phyloP scores from a whole-genome alignment of 768 basidiomycete species.

The Rhizopogon vinicolor region DNA sequence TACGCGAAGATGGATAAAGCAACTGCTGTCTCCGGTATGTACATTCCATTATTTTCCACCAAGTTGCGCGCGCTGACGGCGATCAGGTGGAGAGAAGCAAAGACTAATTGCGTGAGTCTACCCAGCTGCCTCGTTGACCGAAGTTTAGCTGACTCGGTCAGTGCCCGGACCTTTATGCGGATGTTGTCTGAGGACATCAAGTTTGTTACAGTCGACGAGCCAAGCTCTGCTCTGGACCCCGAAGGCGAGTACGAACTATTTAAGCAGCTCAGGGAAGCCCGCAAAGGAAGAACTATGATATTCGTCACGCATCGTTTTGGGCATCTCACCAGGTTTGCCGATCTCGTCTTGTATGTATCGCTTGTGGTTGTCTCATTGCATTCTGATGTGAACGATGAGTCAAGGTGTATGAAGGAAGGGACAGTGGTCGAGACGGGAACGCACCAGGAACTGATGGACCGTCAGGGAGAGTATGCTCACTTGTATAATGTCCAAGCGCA shows the following conservation, averaged over 20 bases:
- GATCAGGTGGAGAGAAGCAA: conserved; percentile 26
- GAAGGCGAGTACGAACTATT: conserved; percentile 30
- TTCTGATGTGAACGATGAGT: background rate
- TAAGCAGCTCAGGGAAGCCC: conserved; percentile 17
- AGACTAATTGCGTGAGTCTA: conserved; percentile 21
- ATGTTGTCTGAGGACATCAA: conserved; percentile 25
- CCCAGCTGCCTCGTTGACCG: background rate
- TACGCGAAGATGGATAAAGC: conserved; percentile 16
- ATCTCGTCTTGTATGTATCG: conserved; percentile 30
- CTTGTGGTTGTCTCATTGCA: background rate
- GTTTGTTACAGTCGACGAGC: conserved; percentile 32
- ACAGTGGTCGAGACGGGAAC: conserved; percentile 28
- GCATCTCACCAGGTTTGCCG: conserved; percentile 32
- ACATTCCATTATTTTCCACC: background rate
- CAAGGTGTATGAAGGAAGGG: conserved; percentile 31
- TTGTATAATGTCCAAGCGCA: conserved; percentile 30
- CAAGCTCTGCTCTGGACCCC: conserved; percentile 34
- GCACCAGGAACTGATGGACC: conserved; percentile 25
- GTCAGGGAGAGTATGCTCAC: conserved; percentile 27
- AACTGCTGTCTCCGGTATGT: conserved; percentile 20
- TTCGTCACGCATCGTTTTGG: conserved; percentile 38
- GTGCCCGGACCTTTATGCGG: conserved; percentile 38
- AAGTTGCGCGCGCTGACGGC: background rate
- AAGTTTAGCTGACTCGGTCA: background rate
- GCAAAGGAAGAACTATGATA: conserved; percentile 33